These are phyloP conservation scores for Dimocarpus longan DNA, from an alignment of 345 rosid species.

Conservation along the genomic window DNA sequence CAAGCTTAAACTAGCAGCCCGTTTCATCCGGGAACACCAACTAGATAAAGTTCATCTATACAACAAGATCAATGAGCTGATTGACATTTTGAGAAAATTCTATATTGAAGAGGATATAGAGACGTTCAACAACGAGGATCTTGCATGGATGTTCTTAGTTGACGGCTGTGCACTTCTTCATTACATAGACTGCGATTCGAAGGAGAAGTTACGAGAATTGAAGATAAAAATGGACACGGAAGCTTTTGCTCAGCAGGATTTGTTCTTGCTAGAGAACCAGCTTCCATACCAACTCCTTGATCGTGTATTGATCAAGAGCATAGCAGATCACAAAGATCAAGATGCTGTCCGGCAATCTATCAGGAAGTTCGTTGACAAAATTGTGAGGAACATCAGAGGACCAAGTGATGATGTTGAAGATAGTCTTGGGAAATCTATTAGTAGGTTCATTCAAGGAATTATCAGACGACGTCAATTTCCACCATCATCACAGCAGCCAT, in stretches of 20 bases:
- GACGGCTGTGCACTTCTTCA: neutral
- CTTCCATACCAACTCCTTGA: neutral
- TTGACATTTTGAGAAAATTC: neutral
- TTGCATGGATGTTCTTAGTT: neutral
- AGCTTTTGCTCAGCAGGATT: neutral
- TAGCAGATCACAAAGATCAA: too few species aligned
- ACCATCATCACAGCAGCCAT: neutral
- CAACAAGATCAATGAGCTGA: neutral
- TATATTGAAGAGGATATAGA: neutral
- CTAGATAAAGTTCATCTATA: neutral
- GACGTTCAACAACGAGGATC: neutral
- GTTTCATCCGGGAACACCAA: neutral
- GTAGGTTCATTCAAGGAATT: too few species aligned
- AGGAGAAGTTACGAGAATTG: neutral
- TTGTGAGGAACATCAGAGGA: too few species aligned
- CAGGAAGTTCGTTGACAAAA: too few species aligned
- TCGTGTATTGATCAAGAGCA: neutral
- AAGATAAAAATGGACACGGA: neutral
- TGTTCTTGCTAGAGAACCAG: conserved; percentile 1
- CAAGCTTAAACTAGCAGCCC: neutral
- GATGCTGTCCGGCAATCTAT: too few species aligned
- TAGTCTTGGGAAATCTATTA: too few species aligned
- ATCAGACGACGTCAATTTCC: neutral
- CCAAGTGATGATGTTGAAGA: too few species aligned
- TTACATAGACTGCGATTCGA: neutral